Conservation (phyloP, 805 yeast species). For the Starmera quercuum region DNA sequence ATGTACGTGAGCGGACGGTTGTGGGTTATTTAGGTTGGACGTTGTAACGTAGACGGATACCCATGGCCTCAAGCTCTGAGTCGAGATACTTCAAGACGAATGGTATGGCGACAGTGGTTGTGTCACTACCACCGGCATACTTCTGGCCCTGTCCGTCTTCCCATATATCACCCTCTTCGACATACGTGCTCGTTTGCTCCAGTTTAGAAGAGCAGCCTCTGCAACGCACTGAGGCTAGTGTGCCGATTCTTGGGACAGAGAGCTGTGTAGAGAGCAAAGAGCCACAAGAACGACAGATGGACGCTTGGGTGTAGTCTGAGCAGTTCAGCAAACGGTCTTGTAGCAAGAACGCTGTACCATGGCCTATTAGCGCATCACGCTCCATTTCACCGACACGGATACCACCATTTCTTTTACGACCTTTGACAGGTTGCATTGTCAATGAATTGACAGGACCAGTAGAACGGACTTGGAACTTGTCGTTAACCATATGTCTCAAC, state of each 20-base stretch:
- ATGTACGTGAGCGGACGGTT: no score
- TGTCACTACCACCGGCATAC: constrained; percentile 85
- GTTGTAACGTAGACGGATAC: constrained; percentile 85
- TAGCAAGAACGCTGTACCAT: constrained; percentile 90
- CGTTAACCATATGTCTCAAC: constrained; percentile 98
- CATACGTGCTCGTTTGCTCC: constrained; percentile 45
- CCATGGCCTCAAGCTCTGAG: constrained; percentile 96
- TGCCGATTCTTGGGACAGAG: constrained; percentile 86
- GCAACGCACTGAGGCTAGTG: constrained; percentile 72
- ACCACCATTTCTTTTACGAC: constrained; percentile 98
- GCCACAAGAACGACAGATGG: constrained; percentile 90
- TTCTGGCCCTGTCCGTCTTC: constrained; percentile 94
- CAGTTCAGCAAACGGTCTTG: constrained; percentile 94
- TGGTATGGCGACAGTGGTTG: constrained; percentile 95
- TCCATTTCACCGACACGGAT: constrained; percentile 99
- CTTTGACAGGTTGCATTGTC: constrained; percentile 99
- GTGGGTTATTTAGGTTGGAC: constrained; percentile 47
- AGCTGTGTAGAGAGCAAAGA: constrained; percentile 83
- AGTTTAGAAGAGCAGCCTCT: constrained; percentile 81
- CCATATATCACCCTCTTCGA: constrained; percentile 77
- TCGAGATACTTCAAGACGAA: constrained; percentile 93
- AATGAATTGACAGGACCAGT: constrained; percentile 96
- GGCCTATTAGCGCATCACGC: constrained; percentile 97
- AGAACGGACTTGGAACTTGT: constrained; percentile 97
- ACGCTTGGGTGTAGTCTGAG: constrained; percentile 89